A percentile compares a stretch with the other conserved stretches of the same genome.
Conservation (phyloP, 352 stramenopile species). For the Globisporangium yorkense region DNA sequence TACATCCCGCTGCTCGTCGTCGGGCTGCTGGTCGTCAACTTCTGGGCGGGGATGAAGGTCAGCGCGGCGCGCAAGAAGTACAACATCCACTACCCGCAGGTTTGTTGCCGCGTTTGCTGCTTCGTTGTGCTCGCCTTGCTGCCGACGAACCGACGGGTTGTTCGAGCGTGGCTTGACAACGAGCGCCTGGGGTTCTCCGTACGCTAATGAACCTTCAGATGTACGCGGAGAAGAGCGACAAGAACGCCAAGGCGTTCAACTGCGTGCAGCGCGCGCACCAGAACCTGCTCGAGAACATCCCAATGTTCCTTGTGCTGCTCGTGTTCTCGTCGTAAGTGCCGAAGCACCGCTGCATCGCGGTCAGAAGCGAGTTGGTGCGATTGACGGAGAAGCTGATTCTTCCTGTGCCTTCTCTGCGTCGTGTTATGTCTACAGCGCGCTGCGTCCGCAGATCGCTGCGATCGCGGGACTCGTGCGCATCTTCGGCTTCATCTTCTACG, state of each 20-base stretch:
- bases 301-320: slow-evolving; percentile 3
- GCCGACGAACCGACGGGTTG: neutral
- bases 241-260: slow-evolving; percentile 70
- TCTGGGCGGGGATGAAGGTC: slow-evolving; percentile 59
- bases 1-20: slow-evolving; percentile 57
- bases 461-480: slow-evolving; percentile 52
- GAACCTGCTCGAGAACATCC: slow-evolving; percentile 60
- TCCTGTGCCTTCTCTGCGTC: neutral
- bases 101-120: slow-evolving; percentile 3
- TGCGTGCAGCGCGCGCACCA: slow-evolving; percentile 59
- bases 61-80: slow-evolving; percentile 56
- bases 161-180: neutral
- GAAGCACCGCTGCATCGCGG: neutral
- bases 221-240: slow-evolving; percentile 85
- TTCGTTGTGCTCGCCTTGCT: neutral
- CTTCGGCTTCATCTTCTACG: slow-evolving; percentile 57
- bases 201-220: slow-evolving; percentile 30
- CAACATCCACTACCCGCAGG: slow-evolving; percentile 53
- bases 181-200: neutral
- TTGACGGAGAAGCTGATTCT: neutral
- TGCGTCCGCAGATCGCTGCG: slow-evolving; percentile 48
- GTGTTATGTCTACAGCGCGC: slow-evolving; percentile 29
- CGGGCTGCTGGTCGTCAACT: slow-evolving; percentile 38
- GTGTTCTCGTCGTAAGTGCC: neutral
- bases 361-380: too few species aligned